phyloP scores from a whole-genome alignment of 2,329 filamentous ascomycete species.

The Fusarium euwallaceae region DNA sequence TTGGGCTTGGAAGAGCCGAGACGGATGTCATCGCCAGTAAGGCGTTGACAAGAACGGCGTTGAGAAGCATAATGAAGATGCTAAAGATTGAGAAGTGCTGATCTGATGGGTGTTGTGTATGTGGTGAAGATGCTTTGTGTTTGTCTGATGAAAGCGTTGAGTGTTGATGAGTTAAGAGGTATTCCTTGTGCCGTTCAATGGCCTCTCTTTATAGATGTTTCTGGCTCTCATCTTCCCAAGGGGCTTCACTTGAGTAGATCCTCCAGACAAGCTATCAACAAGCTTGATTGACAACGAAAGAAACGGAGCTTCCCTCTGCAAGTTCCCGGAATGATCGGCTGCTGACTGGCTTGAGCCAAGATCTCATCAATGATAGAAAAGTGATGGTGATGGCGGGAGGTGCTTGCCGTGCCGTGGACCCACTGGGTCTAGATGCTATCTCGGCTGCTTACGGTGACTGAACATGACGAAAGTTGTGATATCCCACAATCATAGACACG shows the following conservation, averaged over 20 bases:
- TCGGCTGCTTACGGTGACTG: background rate
- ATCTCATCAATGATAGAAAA: background rate
- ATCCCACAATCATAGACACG: background rate
- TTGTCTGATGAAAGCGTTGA: background rate
- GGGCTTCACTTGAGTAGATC: background rate
- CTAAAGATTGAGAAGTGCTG: background rate
- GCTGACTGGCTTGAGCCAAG: background rate
- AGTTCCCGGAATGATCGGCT: background rate
- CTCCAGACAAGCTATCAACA: background rate
- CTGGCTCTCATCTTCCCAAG: background rate
- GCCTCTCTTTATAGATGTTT: background rate
- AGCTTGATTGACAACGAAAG: background rate
- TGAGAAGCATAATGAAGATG: background rate
- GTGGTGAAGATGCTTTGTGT: background rate
- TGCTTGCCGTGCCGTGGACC: background rate
- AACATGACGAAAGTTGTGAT: background rate
- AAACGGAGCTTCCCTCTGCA: background rate
- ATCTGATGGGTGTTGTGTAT: background rate
- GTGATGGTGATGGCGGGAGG: background rate
- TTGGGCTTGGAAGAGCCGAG: background rate
- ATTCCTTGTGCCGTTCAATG: background rate
- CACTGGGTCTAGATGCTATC: background rate
- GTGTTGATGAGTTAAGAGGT: background rate
- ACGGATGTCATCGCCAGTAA: background rate
- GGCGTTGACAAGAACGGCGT: slow-evolving; percentile 3